Base-by-base conservation (phyloP, 768 basidiomycete genomes). In the Sutorius australiensis region DNA sequence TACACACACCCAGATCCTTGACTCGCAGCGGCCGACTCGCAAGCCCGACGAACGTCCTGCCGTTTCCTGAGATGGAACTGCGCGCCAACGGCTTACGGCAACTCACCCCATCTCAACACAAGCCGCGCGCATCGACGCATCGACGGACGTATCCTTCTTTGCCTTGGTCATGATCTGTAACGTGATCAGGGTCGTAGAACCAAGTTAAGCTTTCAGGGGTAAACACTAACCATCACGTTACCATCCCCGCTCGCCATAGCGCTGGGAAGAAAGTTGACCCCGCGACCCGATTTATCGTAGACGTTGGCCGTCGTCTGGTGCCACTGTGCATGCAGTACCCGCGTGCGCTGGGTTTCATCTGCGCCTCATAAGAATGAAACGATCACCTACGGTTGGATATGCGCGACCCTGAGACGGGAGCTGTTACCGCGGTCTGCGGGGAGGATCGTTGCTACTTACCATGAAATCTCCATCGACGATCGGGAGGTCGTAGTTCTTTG, bases 71-170 rank as follows among this genome's bases (percentile, higher is more conserved):
- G 46, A 52, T 33, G 19, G 14, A 27, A 16, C n/a, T 6, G 17
- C 16, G 30, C 7, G 10, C 14, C 34, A 33, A 33, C 9, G 27
- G 28, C 40, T 12, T 16, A 13, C 13, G 12, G 14, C 16, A 34
- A 56, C 65, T 34, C 48, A 71, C 65, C 81, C 81, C 77, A 83
- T 77, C 56, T 79, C 76, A 13, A 77, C 69, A 30, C 78, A 77
- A 5, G 74, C 78, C 0, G 76, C 74, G 3, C 80, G 73, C 59
- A 80, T 69, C 24, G 72, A 59, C 0, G 71, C 63, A 56, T 81
- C 80, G 4, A 79, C 72, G n/a, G 73, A 68, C 30, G 64, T 59
- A 19, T 76, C 72, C 46, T 68, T 71, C 53, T 74, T 79, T 3
- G 72, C 77, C 46, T 71, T 75, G 38, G 74, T 74, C 64, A 81